Base-by-base conservation (phyloP, 768 basidiomycete species). In the Gloeopeniophorella convolvens region DNA sequence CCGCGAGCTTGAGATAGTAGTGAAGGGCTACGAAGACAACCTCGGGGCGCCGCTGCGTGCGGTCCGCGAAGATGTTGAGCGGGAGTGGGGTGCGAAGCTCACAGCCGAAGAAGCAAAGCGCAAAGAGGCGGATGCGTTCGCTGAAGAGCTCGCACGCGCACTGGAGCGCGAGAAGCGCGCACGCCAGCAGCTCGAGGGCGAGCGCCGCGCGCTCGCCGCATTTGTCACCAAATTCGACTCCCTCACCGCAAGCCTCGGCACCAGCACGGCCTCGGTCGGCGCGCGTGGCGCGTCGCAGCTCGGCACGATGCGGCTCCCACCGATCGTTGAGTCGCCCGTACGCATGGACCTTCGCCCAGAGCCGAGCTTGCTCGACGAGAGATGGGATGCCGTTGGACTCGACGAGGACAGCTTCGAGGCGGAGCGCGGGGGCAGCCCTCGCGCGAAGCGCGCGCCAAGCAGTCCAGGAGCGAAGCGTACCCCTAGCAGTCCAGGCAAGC, bases 141-240 rank as follows among this genome's bases (percentile, higher is more conserved):
- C 82, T 1, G 72, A 73, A 12, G 88, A 90, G 64, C 66, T 90
- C 11, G 83, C 85, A 33, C 79, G 73, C 54, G 79, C 85, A 59
- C 68, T 91, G 30, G 89, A 90, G 59, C 85, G 80, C 63, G 89
- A 91, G 71, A 84, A 81, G 66, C 55, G 85, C 83, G 60, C 70
- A 51, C 70, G 85, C 42, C 63, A 68, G 28, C 82, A 81, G 57
- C 66, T 90, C 43, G 88, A 91, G 63, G 83, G 83, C 36, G 88
- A 91, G 66, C 77, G 88, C 31, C 72, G 80, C 20, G 89, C 86
- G 8, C 72, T 92, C 33, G 78, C 85, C 3, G 76, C 86, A 5
- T 92, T 92, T 59, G 89, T 92, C 37, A 74, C 72, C 64, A 88
- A 85, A 63, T 89, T 91, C 60, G 89, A 92, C 65, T 74, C 86